Percentiles rank a stretch among this genome's conserved stretches.
Evolutionary conservation across 177 flowering plant species (phyloP).

Genomic region (Telopea speciosissima): DNA sequence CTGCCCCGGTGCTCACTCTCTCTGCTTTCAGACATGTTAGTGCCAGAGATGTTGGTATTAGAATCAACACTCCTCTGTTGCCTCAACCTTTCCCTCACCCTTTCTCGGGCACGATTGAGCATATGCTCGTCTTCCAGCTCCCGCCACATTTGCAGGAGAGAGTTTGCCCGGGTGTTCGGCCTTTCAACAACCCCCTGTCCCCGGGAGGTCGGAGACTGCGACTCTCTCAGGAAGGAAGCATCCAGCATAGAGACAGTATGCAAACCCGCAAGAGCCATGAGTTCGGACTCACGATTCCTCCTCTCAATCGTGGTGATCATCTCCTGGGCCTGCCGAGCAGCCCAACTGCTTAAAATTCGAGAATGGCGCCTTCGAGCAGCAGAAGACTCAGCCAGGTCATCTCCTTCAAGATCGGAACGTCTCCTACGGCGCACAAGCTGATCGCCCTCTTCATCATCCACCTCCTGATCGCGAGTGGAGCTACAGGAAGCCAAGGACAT

Average conservation of each 20-base stretch:
- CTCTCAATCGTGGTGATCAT: conserved; percentile 98
- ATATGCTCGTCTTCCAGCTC: conserved; percentile 94
- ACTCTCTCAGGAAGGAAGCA: conserved; percentile 72
- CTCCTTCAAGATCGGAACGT: conserved; percentile 88
- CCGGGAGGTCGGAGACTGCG: conserved; percentile 74
- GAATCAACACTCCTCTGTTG: conserved; percentile 58
- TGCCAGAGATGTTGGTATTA: conserved; percentile 38
- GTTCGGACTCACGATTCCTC: conserved; percentile 83
- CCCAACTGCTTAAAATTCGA: conserved; percentile 86
- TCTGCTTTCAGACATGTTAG: conserved; percentile 45
- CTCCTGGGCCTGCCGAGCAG: conserved; percentile 91
- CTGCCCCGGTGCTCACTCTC: conserved; percentile 53
- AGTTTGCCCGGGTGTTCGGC: conserved; percentile 69
- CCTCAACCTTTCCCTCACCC: conserved; percentile 66
- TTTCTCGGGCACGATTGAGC: conserved; percentile 61
- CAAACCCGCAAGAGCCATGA: conserved; percentile 93
- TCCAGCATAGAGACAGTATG: conserved; percentile 65
- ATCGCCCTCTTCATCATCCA: conserved; percentile 76
- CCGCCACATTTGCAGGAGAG: conserved; percentile 96
- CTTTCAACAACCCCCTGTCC: conserved; percentile 71
- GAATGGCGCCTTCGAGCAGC: conserved; percentile 89
- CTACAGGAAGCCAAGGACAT: conserved; percentile 77
- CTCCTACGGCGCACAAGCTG: conserved; percentile 77
- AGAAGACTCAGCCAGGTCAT: conserved; percentile 90
- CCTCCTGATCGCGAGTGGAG: conserved; percentile 51